These are phyloP conservation scores for Pythium folliculosum DNA, from an alignment of 352 stramenopile species.

Conservation along the genomic window DNA sequence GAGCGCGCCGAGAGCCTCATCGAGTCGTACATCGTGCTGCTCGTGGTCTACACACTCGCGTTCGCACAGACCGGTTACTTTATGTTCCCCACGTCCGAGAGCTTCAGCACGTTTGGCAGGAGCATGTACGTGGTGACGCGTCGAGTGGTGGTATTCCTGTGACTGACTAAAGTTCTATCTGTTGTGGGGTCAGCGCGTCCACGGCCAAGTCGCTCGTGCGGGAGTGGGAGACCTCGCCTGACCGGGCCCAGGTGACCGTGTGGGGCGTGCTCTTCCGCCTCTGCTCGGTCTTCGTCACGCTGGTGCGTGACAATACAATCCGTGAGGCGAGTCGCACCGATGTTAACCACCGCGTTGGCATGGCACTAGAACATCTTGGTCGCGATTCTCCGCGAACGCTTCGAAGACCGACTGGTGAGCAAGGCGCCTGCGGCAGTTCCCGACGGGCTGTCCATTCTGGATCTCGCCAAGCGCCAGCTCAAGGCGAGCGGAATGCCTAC, in stretches of 20 bases:
- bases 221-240: neutral
- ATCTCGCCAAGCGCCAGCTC: slow-evolving; percentile 58
- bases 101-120: slow-evolving; percentile 42
- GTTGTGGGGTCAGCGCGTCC: slow-evolving; percentile 7
- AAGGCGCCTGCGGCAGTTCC: slow-evolving; percentile 22
- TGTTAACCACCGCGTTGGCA: neutral
- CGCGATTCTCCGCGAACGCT: slow-evolving; percentile 63
- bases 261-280: slow-evolving; percentile 26
- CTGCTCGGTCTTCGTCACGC: slow-evolving; percentile 22
- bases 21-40: slow-evolving; percentile 38
- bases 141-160: neutral
- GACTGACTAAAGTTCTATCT: neutral
- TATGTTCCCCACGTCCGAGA: slow-evolving; percentile 39
- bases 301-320: slow-evolving; percentile 16
- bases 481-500: slow-evolving; percentile 50
- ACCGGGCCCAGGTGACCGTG: neutral
- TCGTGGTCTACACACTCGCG: slow-evolving; percentile 45
- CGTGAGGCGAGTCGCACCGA: neutral
- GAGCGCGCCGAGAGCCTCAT: slow-evolving; percentile 45
- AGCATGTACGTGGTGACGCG: slow-evolving; percentile 47
- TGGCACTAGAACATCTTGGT: slow-evolving; percentile 54
- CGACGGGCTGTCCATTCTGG: slow-evolving; percentile 47
- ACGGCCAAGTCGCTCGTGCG: slow-evolving; percentile 21
- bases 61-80: slow-evolving; percentile 51
- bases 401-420: slow-evolving; percentile 35